Evolutionary conservation across 208 protist species (phyloP), one percentile per base, ranked within the genome.

Genomic region (Crithidia mellificae): DNA sequence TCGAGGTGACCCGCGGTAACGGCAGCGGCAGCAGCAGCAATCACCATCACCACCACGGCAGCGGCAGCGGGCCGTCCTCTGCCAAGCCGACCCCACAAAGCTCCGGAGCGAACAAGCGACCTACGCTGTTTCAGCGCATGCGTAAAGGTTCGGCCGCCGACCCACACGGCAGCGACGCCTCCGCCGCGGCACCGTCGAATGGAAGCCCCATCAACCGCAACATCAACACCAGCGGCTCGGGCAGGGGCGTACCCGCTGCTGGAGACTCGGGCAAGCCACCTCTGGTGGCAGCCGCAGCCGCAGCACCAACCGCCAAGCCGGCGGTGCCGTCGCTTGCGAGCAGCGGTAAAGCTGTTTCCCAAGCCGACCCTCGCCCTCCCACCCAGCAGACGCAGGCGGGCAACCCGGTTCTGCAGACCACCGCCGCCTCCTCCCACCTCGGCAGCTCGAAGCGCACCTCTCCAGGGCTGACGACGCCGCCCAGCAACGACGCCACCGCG

Each of bases 371-470:
- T 17, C 3, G 3, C 30, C 3, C 7, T 1, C 17, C n/a, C n/a
- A n/a, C n/a, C n/a, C n/a, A n/a, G n/a, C n/a, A n/a, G n/a, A n/a
- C n/a, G n/a, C n/a, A n/a, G n/a, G n/a, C n/a, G n/a, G 27, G 30
- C 27, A 17, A 19, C 24, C 3, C 41, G 8, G 20, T 7, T 12
- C 20, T 41, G 0, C 25, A 1, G 36, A 34, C 41, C 38, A 50
- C 24, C 15, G 22, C 11, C 25, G 41, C 17, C 24, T 36, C 39
- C 14, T 29, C 56, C 14, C 32, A 4, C 17, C 12, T 62, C 14
- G 56, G 56, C 41, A 62, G 56, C 56, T 50, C 41, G 1, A 62
- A 62, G 56, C 22, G 17, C 8, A 24, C 56, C 25, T 36, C 39
- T 12, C 41, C 25, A 6, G 39, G 4, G 12, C 56, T 50, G 1